phyloP scores from a whole-genome alignment of 139 green algal genomes.

The Chlorella vulgaris region DNA sequence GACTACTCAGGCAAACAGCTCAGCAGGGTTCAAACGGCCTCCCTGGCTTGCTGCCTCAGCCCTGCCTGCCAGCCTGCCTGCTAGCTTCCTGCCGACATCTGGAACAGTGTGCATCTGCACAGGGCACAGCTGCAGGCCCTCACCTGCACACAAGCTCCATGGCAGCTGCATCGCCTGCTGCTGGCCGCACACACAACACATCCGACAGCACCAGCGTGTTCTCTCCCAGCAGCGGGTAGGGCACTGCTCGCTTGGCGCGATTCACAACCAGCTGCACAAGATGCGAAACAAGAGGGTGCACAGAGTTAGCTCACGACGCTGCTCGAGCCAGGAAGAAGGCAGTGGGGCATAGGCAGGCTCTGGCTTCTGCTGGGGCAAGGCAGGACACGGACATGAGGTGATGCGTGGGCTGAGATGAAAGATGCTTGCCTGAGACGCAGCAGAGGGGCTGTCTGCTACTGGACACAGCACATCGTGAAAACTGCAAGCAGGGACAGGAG shows the following conservation, averaged over 20 bases:
- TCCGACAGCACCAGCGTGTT: slow-evolving; percentile 78
- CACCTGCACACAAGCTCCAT: slow-evolving; percentile 24
- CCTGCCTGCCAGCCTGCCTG: background rate
- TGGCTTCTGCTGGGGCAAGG: no score
- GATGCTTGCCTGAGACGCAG: background rate
- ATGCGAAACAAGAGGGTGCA: slow-evolving; percentile 29
- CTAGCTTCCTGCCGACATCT: background rate
- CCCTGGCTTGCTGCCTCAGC: background rate
- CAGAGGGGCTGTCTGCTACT: background rate
- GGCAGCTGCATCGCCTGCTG: background rate
- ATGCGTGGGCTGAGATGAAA: background rate
- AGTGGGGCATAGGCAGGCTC: no score
- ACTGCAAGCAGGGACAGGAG: background rate
- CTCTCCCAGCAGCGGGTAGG: slow-evolving; percentile 59
- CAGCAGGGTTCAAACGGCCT: background rate
- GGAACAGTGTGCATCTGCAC: background rate
- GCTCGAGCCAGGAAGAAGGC: no score
- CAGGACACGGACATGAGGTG: slow-evolving; percentile 37
- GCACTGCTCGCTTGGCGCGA: slow-evolving; percentile 43
- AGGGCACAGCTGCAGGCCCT: background rate
- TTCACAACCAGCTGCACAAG: slow-evolving; percentile 48
- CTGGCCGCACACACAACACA: slow-evolving; percentile 25
- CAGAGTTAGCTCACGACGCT: no score
- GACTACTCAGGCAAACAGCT: background rate
- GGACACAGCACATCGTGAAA: slow-evolving; percentile 6